Conservation (phyloP, 73 alveolate genomes). For the Symbiodinium natans region DNA sequence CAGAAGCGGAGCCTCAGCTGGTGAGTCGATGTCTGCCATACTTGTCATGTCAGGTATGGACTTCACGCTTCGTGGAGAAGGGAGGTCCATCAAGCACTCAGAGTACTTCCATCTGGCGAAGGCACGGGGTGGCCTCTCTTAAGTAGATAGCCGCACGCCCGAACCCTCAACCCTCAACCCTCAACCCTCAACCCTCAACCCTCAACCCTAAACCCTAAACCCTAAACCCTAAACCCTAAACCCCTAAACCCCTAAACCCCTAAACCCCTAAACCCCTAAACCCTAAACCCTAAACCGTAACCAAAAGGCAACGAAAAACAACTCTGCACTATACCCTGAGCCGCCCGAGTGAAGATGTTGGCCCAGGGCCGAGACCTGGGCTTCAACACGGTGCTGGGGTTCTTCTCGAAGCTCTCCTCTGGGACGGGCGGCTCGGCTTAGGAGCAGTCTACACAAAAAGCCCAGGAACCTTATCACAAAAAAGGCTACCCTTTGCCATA, state of each 20-base stretch:
- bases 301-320: background rate
- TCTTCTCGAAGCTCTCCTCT: conserved; percentile 88
- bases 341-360: no score
- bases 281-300: background rate
- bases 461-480: no score
- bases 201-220: no score
- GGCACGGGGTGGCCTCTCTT: background rate
- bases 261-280: no score
- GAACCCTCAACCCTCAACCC: no score
- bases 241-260: no score
- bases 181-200: no score
- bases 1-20: no score
- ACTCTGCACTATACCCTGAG: background rate
- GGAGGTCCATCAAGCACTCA: conserved; percentile 85
- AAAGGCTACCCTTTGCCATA: no score
- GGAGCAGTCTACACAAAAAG: background rate
- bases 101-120: conserved; percentile 90
- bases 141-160: background rate
- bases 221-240: no score
- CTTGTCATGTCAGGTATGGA: conserved; percentile 46
- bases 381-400: conserved; percentile 90
- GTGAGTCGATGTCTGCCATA: background rate
- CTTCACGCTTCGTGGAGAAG: conserved; percentile 64
- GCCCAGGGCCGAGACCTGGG: conserved; percentile 85
- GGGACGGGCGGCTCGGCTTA: conserved; percentile 48